Evolutionary conservation across 495 filamentous ascomycete species (phyloP).

Genomic region (Aspergillus saccharolyticus): DNA sequence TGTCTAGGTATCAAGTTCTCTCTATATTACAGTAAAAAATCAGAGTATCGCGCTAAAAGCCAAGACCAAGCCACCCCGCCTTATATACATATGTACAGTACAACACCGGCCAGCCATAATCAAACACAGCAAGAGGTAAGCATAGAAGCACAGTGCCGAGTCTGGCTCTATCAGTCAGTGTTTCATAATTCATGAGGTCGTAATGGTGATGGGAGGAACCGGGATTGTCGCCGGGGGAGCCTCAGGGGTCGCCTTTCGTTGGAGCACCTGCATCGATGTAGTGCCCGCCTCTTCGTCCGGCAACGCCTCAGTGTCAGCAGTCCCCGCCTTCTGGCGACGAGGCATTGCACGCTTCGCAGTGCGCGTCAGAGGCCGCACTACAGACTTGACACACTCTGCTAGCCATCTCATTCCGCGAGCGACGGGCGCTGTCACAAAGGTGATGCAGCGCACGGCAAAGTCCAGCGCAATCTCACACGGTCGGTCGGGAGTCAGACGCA

Average conservation of each 20-base stretch:
- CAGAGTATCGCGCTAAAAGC: not conserved
- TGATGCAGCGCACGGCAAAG: slow-evolving; percentile 20
- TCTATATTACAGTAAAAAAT: not conserved
- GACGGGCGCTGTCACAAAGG: slow-evolving; percentile 29
- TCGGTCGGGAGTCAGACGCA: slow-evolving; percentile 62
- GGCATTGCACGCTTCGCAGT: slow-evolving; percentile 16
- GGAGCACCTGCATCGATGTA: slow-evolving; percentile 6
- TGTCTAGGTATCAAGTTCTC: not conserved
- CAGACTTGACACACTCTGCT: slow-evolving; percentile 1
- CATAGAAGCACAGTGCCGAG: not conserved
- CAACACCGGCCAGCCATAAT: not conserved
- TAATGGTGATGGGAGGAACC: slow-evolving; percentile 37
- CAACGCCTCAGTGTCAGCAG: slow-evolving; percentile 3
- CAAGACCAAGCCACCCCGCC: not conserved
- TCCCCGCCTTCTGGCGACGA: not conserved
- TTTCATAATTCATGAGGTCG: slow-evolving; percentile 23
- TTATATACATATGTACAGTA: not conserved
- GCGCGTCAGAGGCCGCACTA: slow-evolving; percentile 23
- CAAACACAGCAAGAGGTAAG: not conserved
- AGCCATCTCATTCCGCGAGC: slow-evolving; percentile 11
- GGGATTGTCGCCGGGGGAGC: slow-evolving; percentile 18
- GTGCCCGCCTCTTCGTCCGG: slow-evolving; percentile 14
- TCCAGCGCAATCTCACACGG: slow-evolving; percentile 45
- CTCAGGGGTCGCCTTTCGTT: slow-evolving; percentile 16
- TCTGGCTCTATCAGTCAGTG: not conserved